Evolutionary conservation across 2,329 filamentous ascomycete species (phyloP), one percentile per base, ranked within the genome.

Genomic region (Diaporthe vaccinii): DNA sequence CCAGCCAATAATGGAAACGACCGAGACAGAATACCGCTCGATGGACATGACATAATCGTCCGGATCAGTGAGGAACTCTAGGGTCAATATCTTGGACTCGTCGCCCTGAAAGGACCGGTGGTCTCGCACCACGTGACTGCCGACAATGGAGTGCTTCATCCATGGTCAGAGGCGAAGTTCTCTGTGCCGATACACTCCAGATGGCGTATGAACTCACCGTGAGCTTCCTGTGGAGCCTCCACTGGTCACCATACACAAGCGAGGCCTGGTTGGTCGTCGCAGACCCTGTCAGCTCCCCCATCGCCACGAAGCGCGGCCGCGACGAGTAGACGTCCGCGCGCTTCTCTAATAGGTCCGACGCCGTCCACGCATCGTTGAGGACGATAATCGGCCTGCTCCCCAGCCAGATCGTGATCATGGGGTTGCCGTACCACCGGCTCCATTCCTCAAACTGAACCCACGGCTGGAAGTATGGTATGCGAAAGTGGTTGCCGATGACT

Each of bases 351-450:
- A 74, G 49, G 25, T 74, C 61, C 34, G 61, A 46, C 22, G 72
- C 72, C 22, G 62, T 74, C 72, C 72, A 74, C 22, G 61, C 53
- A 7, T 74, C 61, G 31, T 69, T 57, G 39, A 74, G 51, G 9
- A 74, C 65, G 28, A 74, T 59, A 20, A 49, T 39, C 0, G 72
- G 72, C 41, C 49, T 25, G 39, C 46, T 74, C 2, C 62, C 72
- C 55, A 39, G 61, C 72, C 72, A 74, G 49, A 69, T 31, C 17
- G 72, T 74, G 72, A 74, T 74, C 72, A 74, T 68, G n/a, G 72
- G 51, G 55, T 55, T 59, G 3, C 9, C 39, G 34, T 69, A 74
- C 51, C 34, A 6, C 31, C 51, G 72, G 51, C 51, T 69, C 72
- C 72, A 74, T 9, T 74, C 25, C 15, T 68, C 72, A n/a, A 58